phyloP scores from a whole-genome alignment of 2,329 filamentous ascomycete species.

The Aureobasidium subglaciale region DNA sequence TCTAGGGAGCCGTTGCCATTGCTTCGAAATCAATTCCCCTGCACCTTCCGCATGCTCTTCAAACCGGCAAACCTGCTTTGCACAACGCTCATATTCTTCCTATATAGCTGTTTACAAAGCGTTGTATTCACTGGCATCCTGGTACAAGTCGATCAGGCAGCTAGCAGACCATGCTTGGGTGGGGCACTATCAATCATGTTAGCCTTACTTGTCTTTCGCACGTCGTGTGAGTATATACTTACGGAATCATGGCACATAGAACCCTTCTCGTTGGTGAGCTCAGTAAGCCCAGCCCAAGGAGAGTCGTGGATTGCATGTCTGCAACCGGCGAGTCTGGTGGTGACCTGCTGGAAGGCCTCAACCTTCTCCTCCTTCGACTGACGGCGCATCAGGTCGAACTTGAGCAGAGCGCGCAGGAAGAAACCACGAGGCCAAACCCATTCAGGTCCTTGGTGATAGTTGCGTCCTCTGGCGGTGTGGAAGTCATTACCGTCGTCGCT shows the following conservation, averaged over 20 bases:
- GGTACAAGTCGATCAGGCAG: slow-evolving; percentile 91
- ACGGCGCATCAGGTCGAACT: slow-evolving; percentile 76
- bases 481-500: slow-evolving; percentile 89
- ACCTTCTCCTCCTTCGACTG: slow-evolving; percentile 61
- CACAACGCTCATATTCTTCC: neutral
- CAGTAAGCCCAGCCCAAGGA: slow-evolving; percentile 83
- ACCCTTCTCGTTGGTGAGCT: slow-evolving; percentile 87
- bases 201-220: slow-evolving; percentile 22
- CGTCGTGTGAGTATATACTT: slow-evolving; percentile 34
- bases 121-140: slow-evolving; percentile 61
- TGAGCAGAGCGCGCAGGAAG: slow-evolving; percentile 83
- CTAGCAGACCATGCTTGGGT: slow-evolving; percentile 96
- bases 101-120: slow-evolving; percentile 1
- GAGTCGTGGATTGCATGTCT: slow-evolving; percentile 75
- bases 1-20: neutral
- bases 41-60: neutral
- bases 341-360: slow-evolving; percentile 93
- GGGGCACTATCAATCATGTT: slow-evolving; percentile 56
- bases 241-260: slow-evolving; percentile 82
- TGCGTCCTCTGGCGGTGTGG: slow-evolving; percentile 84
- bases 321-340: slow-evolving; percentile 70
- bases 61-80: neutral
- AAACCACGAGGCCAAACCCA: slow-evolving; percentile 98
- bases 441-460: slow-evolving; percentile 97
- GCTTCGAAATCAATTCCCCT: neutral